These are phyloP conservation scores for Hyparrhenia diplandra DNA, from an alignment of 176 grass and related monocot genomes.

Conservation along the genomic window DNA sequence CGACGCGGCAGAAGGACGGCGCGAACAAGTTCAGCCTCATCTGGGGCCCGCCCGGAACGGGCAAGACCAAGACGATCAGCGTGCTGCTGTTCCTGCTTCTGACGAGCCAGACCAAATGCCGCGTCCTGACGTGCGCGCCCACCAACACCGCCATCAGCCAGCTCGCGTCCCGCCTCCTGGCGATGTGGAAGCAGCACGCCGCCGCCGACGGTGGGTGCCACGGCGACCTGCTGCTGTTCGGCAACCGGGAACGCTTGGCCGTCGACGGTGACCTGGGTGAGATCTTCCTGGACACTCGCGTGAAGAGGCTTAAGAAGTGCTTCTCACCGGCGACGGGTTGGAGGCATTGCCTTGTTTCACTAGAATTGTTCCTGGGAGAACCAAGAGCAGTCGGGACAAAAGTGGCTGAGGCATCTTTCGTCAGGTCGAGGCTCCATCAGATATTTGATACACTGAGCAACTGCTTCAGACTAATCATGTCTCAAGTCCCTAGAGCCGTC, in stretches of 20 bases:
- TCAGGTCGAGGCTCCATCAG: constrained; percentile 29
- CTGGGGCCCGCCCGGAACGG: constrained; percentile 73
- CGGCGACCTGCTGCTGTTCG: constrained; percentile 51
- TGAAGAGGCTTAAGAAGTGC: constrained; percentile 5
- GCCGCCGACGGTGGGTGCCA: not conserved
- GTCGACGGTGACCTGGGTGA: constrained; percentile 25
- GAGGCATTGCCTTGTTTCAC: constrained; percentile 31
- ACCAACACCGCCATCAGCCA: constrained; percentile 66
- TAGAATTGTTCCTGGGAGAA: constrained; percentile 20
- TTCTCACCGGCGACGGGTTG: constrained; percentile 38
- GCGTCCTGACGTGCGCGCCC: constrained; percentile 53
- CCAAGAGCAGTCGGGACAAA: not conserved
- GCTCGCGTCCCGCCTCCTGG: constrained; percentile 44
- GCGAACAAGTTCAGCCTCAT: constrained; percentile 43
- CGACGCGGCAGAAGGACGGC: not conserved
- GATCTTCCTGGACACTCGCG: constrained; percentile 60
- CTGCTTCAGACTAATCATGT: constrained; percentile 37
- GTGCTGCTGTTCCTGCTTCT: constrained; percentile 15
- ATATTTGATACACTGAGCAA: not conserved
- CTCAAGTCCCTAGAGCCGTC: constrained; percentile 30
- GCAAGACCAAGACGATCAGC: constrained; percentile 75
- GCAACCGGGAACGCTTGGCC: constrained; percentile 39
- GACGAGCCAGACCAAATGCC: constrained; percentile 3
- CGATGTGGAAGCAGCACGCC: constrained; percentile 20
- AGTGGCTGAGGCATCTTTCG: constrained; percentile 19